Base-by-base conservation (phyloP, 208 protist species). In the Trypanosomatidae sp. region DNA sequence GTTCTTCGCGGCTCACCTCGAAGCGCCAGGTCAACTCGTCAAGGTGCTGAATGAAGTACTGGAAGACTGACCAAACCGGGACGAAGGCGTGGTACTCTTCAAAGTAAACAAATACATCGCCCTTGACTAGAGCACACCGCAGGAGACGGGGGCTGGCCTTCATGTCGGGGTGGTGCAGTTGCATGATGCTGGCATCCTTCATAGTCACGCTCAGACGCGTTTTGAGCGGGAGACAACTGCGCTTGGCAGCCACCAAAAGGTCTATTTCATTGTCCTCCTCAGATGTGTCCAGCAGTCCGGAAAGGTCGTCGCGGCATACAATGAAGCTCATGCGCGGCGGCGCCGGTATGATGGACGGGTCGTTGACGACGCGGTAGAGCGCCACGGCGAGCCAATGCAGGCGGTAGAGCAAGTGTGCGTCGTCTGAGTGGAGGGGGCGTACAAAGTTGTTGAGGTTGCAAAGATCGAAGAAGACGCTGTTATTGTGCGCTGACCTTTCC, bases 291-390 rank as follows among this genome's bases (percentile, higher is more conserved):
- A 66, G 36, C 19, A 71, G 39, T 47, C 52, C 46, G 60, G 25
- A 47, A 41, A 74, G 62, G 53, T 66, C 62, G 53, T 76, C 74
- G 36, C 46, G 62, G 71, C 68, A 70, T 3, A 85, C 44, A 19
- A 91, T 83, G 77, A 83, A 88, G 73, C 86, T 91, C 67, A 91
- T 83, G 46, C 69, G 68, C 33, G 80, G 74, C 30, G 86, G 81
- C 7, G 59, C 64, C 5, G 86, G 83, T 9, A 91, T 80, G 0
- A 89, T 86, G 9, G 50, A 66, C 28, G 62, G 52, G 71, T 91
- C 81, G 30, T 79, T 68, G 22, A 91, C 75, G 13, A 58, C 64
- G 30, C 74, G 65, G 71, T 82, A 82, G 62, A 91, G 73, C 0
- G 79, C 76, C 1, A 91, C 74, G 1, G 78, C 74, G 30, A 91